These are phyloP conservation scores for Stagonosporopsis vannaccii DNA, from an alignment of 2,329 filamentous ascomycete species.

Conservation along the genomic window DNA sequence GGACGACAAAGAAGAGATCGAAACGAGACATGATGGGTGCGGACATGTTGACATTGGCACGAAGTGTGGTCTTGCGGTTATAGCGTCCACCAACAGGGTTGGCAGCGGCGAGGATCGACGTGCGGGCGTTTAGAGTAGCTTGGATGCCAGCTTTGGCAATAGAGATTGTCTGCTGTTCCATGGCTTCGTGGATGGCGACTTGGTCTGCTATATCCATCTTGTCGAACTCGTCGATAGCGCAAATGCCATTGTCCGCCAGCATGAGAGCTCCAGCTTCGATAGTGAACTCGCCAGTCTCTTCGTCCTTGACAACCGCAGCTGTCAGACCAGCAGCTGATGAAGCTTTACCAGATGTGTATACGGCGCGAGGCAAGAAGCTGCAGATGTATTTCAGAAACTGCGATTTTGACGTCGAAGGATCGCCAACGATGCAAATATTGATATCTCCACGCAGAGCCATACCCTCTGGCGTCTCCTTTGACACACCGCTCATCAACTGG, in stretches of 20 bases:
- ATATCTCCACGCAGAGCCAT: slow-evolving; percentile 97
- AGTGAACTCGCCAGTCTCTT: slow-evolving; percentile 98
- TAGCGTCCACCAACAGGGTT: slow-evolving; percentile 97
- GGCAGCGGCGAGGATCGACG: slow-evolving; percentile 92
- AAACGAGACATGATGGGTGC: slow-evolving; percentile 99
- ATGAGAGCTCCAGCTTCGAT: slow-evolving; percentile 98
- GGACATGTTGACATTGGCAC: slow-evolving; percentile 97
- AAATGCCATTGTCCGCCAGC: slow-evolving; percentile 96
- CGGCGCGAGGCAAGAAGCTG: slow-evolving; percentile 92
- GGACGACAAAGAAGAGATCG: slow-evolving; percentile 96
- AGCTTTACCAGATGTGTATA: slow-evolving; percentile 97
- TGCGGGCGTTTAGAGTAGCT: slow-evolving; percentile 93
- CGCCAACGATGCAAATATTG: slow-evolving; percentile 98
- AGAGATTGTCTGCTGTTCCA: slow-evolving; percentile 99
- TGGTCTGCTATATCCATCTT: slow-evolving; percentile 99
- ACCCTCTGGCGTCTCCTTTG: slow-evolving; percentile 88
- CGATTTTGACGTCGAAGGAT: slow-evolving; percentile 95
- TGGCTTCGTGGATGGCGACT: slow-evolving; percentile 98
- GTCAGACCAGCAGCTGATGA: slow-evolving; percentile 97
- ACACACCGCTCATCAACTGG: slow-evolving; percentile 94
- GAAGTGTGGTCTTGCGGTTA: slow-evolving; percentile 91
- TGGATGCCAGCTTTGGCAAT: slow-evolving; percentile 99
- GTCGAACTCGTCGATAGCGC: slow-evolving; percentile 98
- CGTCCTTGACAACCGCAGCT: slow-evolving; percentile 95
- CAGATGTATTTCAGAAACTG: slow-evolving; percentile 99